Evolutionary conservation across 768 basidiomycete species (phyloP).

Genomic region (Plicaturopsis crispa): DNA sequence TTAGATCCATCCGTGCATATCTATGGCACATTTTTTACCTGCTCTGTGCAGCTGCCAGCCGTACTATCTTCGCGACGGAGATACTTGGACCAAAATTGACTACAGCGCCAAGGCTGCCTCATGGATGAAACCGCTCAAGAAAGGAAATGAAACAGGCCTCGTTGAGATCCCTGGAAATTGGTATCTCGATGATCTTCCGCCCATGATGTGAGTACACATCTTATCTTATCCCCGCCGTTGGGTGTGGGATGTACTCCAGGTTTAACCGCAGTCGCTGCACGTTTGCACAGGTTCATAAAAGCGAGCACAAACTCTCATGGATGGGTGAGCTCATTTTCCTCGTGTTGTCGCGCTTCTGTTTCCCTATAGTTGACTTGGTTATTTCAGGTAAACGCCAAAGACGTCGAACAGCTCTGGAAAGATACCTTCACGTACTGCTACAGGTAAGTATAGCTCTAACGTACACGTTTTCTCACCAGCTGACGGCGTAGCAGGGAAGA

Average conservation of each 20-base stretch:
- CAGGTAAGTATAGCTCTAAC: constrained; percentile 28
- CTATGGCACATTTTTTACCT: constrained; percentile 2
- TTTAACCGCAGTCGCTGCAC: constrained; percentile 4
- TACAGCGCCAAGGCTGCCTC: constrained; percentile 46
- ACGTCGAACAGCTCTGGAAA: constrained; percentile 71
- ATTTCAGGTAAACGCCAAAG: constrained; percentile 49
- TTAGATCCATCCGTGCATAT: background rate
- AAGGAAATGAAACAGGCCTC: constrained; percentile 56
- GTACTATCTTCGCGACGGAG: constrained; percentile 61
- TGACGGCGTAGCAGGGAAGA: constrained; percentile 54
- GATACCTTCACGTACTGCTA: constrained; percentile 67
- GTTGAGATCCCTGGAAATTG: constrained; percentile 30
- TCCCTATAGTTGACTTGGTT: background rate
- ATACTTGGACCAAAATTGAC: constrained; percentile 69
- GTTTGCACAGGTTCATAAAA: constrained; percentile 55
- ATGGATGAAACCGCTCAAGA: constrained; percentile 71
- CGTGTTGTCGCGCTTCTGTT: too few species aligned
- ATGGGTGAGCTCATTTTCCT: constrained; percentile 33
- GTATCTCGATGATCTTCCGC: constrained; percentile 69
- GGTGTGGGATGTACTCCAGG: too few species aligned
- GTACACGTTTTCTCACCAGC: too few species aligned
- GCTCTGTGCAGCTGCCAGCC: constrained; percentile 40
- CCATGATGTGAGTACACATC: constrained; percentile 47
- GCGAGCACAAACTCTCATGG: constrained; percentile 62
- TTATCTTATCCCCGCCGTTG: background rate